Base-by-base conservation (phyloP, 371 early-diverging fungal genomes). In the Apophysomyces elegans region DNA sequence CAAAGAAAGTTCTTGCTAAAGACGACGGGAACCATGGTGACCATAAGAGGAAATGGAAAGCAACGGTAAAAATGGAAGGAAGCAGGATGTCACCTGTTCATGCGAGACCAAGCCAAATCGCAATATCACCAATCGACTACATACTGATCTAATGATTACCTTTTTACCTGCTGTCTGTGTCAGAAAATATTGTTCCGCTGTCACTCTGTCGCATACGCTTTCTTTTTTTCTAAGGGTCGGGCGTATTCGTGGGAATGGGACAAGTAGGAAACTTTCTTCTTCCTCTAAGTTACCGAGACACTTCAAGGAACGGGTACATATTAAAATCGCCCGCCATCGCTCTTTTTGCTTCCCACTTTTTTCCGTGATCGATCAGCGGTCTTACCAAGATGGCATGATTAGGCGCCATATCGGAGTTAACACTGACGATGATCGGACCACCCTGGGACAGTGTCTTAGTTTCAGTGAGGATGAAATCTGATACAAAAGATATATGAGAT, bases 381-480 rank as follows among this genome's bases (percentile, higher is more conserved):
- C 11, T 41, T 13, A 41, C 13, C 13, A 26, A 26, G 41, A 21
- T 50, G 54, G 54, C 54, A 50, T 50, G 54, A 50, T 50, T 50
- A 18, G 21, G 35, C 21, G 21, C 16, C 54, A 21, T 16, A 11
- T 8, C 54, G 54, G 54, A 50, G 54, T 50, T 21, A 18, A 21
- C 32, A 26, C 21, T 9, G 35, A 21, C 47, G 8, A 50, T 50
- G 54, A 50, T 50, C 54, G 54, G 54, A 16, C 54, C 54, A 50
- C 54, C 32, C 54, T 21, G 54, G 54, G 54, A 50, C 54, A 50
- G 9, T 50, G 54, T 50, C 54, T 50, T 26, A 21, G 54, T 50
- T 50, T 50, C 54, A 50, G 54, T 32, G 54, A 16, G 11, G n/a
- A 21, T 7, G 21, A 21, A 50, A 8, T 18, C 21, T 7, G 21